A percentile compares a stretch with the other conserved stretches of the same genome.
Conservation (phyloP, 2,329 filamentous ascomycete genomes). For the Claviceps africana region DNA sequence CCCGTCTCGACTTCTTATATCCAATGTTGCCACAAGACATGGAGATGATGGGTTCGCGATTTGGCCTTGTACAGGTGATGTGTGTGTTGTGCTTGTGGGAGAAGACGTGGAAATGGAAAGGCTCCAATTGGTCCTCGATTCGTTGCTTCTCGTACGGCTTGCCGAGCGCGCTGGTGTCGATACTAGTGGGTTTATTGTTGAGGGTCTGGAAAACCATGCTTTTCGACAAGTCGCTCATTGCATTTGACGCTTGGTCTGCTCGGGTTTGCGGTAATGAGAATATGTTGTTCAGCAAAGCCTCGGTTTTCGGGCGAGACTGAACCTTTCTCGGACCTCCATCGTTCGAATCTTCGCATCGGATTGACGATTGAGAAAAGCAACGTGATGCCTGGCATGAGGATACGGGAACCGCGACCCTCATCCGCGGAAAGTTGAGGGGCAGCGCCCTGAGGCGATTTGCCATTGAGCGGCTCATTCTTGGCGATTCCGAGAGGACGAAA, state of each 20-base stretch:
- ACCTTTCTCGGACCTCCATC: conserved; percentile 11
- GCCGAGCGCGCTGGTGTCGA: conserved; percentile 20
- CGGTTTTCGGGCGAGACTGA: conserved; percentile 14
- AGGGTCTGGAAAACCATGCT: conserved; percentile 26
- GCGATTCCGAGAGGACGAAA: background rate
- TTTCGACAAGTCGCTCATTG: conserved; percentile 21
- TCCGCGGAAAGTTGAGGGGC: conserved; percentile 16
- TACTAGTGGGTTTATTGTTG: conserved; percentile 15
- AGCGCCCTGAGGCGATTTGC: conserved; percentile 29
- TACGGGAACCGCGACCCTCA: conserved; percentile 11
- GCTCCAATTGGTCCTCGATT: conserved; percentile 34
- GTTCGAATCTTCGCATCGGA: conserved; percentile 14
- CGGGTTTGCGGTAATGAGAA: conserved; percentile 12
- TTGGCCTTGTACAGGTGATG: conserved; percentile 75
- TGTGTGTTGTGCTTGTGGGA: conserved; percentile 90
- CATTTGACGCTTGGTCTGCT: conserved; percentile 13
- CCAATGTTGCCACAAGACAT: conserved; percentile 77
- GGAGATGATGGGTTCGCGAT: conserved; percentile 64
- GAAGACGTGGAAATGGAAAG: conserved; percentile 79
- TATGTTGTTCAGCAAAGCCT: conserved; percentile 20
- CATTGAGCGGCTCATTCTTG: conserved; percentile 30
- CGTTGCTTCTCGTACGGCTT: conserved; percentile 10
- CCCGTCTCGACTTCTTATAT: conserved; percentile 70
- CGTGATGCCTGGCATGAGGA: conserved; percentile 14
- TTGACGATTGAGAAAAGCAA: conserved; percentile 26